Conservation (phyloP, 352 stramenopile genomes). For the Globisporangium nunn region DNA sequence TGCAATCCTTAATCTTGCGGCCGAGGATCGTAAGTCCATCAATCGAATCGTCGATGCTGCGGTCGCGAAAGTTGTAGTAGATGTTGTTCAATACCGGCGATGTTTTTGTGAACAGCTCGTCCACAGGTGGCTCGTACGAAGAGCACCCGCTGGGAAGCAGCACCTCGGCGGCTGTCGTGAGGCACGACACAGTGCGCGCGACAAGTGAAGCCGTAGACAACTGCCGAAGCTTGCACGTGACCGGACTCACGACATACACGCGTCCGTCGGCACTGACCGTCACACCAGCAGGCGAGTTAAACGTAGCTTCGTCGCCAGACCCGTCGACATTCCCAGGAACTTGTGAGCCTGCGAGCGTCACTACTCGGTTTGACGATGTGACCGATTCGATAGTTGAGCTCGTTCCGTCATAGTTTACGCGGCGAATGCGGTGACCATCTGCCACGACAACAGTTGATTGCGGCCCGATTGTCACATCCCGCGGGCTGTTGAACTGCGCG, state of each 20-base stretch:
- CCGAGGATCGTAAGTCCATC: slow-evolving; percentile 40
- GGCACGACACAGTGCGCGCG: slow-evolving; percentile 62
- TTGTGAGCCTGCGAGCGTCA: slow-evolving; percentile 87
- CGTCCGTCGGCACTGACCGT: slow-evolving; percentile 82
- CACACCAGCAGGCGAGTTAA: slow-evolving; percentile 86
- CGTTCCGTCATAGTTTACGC: slow-evolving; percentile 62
- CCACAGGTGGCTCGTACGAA: slow-evolving; percentile 91
- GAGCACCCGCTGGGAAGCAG: slow-evolving; percentile 90
- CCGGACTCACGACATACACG: slow-evolving; percentile 89
- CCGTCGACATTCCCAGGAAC: slow-evolving; percentile 75
- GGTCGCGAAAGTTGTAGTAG: slow-evolving; percentile 88
- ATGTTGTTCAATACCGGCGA: slow-evolving; percentile 86
- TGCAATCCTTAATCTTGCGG: slow-evolving; percentile 87
- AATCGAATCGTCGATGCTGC: slow-evolving; percentile 29
- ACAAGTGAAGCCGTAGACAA: slow-evolving; percentile 69
- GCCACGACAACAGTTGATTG: slow-evolving; percentile 84
- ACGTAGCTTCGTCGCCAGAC: slow-evolving; percentile 77
- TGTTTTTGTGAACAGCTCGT: slow-evolving; percentile 76
- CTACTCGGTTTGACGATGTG: slow-evolving; percentile 64
- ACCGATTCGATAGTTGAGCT: slow-evolving; percentile 64
- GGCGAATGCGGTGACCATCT: slow-evolving; percentile 86
- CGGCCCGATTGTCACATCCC: slow-evolving; percentile 81
- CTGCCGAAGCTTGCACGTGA: slow-evolving; percentile 85
- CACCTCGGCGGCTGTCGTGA: slow-evolving; percentile 74
- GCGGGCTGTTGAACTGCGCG: slow-evolving; percentile 90